Conservation (phyloP, 2,329 filamentous ascomycete species). For the Apiospora marii region DNA sequence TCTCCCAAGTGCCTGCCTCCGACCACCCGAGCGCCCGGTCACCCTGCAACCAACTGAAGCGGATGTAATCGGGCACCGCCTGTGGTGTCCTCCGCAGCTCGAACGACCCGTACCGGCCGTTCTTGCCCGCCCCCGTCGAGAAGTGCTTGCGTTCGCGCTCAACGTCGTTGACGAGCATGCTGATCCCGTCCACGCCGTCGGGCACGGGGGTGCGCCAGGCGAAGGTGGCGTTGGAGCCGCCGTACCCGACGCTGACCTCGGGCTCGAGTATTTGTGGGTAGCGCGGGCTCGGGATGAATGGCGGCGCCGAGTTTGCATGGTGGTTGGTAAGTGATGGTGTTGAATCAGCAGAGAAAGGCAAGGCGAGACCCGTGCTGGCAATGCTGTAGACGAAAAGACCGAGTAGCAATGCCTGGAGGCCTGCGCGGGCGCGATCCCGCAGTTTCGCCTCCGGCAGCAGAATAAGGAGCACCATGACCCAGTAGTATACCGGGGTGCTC, state of each 20-base stretch:
- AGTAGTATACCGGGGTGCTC: slow-evolving; percentile 56
- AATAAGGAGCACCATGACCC: slow-evolving; percentile 74
- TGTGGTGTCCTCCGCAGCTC: slow-evolving; percentile 31
- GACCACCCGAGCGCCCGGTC: slow-evolving; percentile 28
- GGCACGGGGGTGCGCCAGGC: slow-evolving; percentile 24
- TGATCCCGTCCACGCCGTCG: slow-evolving; percentile 24
- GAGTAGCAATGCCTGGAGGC: slow-evolving; percentile 70
- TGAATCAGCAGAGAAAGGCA: slow-evolving; percentile 18
- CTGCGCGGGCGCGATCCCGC: not conserved
- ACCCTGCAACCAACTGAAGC: slow-evolving; percentile 31
- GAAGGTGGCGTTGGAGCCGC: slow-evolving; percentile 27
- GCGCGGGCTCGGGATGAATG: not conserved
- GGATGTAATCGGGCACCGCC: slow-evolving; percentile 32
- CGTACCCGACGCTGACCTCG: slow-evolving; percentile 24
- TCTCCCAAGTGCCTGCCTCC: slow-evolving; percentile 30
- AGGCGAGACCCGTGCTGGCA: slow-evolving; percentile 15
- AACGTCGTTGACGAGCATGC: slow-evolving; percentile 29
- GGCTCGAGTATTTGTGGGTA: slow-evolving; percentile 29
- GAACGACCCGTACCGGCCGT: slow-evolving; percentile 23
- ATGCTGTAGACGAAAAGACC: slow-evolving; percentile 82
- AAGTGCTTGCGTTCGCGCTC: slow-evolving; percentile 24
- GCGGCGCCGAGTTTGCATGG: no score
- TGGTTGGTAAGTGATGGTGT: not conserved
- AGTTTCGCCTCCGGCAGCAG: slow-evolving; percentile 1
- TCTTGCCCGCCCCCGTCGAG: not conserved